Evolutionary conservation across 495 filamentous ascomycete species (phyloP).

Genomic region (Aeminium ludgeri): DNA sequence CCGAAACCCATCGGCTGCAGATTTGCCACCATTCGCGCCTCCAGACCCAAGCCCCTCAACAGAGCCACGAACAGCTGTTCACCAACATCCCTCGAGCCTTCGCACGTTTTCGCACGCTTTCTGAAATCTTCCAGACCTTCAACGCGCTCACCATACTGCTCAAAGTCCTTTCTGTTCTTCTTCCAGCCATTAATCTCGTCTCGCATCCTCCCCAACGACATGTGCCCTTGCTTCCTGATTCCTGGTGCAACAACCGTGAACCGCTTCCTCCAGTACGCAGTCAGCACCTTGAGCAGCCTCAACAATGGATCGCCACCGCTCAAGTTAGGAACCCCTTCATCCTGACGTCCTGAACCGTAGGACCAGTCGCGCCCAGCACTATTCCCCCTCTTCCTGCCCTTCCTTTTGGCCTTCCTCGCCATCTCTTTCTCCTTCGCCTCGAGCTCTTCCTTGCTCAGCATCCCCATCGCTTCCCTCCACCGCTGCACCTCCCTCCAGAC

Average conservation of each 20-base stretch:
- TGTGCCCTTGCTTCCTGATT: slow-evolving; percentile 80
- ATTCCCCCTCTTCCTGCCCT: slow-evolving; percentile 14
- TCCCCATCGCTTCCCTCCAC: slow-evolving; percentile 52
- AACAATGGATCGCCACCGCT: slow-evolving; percentile 71
- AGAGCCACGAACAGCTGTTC: slow-evolving; percentile 83
- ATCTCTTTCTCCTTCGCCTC: slow-evolving; percentile 11
- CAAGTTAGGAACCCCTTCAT: slow-evolving; percentile 52
- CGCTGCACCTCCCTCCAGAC: slow-evolving; percentile 56
- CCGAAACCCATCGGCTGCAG: slow-evolving; percentile 83
- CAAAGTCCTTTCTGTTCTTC: slow-evolving; percentile 42
- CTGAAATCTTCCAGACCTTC: slow-evolving; percentile 47
- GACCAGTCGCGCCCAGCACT: slow-evolving; percentile 54
- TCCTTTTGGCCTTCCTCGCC: slow-evolving; percentile 5
- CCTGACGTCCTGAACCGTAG: slow-evolving; percentile 46
- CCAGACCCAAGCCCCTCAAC: slow-evolving; percentile 63
- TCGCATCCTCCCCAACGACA: slow-evolving; percentile 48
- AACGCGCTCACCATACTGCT: slow-evolving; percentile 60
- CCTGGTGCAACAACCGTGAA: slow-evolving; percentile 65
- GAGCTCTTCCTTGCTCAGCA: slow-evolving; percentile 30
- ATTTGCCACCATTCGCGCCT: slow-evolving; percentile 64
- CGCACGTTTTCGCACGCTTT: slow-evolving; percentile 47
- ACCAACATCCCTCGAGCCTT: slow-evolving; percentile 74
- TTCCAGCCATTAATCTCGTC: slow-evolving; percentile 47
- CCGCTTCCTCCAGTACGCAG: slow-evolving; percentile 73
- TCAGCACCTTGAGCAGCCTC: slow-evolving; percentile 54